Evolutionary conservation across 2,329 filamentous ascomycete species (phyloP), one percentile per base, ranked within the genome.

Genomic region (Colletotrichum higginsianum): DNA sequence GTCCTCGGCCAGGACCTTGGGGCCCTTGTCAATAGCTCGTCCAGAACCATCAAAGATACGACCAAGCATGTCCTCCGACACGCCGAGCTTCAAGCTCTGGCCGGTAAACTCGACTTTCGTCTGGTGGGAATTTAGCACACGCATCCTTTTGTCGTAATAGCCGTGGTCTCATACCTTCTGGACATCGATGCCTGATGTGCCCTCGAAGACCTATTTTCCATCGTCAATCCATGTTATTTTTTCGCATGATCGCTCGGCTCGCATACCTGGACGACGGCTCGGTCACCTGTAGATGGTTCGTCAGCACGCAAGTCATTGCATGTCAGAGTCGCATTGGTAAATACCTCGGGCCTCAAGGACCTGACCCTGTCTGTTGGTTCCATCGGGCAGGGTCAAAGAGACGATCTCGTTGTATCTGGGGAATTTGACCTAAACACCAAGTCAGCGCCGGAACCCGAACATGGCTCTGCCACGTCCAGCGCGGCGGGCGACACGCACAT

Each of bases 21-120:
- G 96, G 66, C 97, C 96, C 87, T 98, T 99, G 86, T 99, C 96
- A 83, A 99, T 99, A 77, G 97, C 94, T 84, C 96, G 93, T 81
- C 96, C 96, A 73, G 96, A 98, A 79, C 96, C 96, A 86, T 99
- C 95, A 82, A 99, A 99, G 84, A 98, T 95, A 87, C 97, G 96
- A 76, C 96, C 96, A 85, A 99, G 86, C 96, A 99, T 99, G 87
- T 99, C 96, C 86, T 99, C 97, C 63, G 96, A 98, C 72, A 99
- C 96, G 84, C 96, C 96, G 64, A 99, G 93, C 90, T 98, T 98
- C 87, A 99, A 87, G 86, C 94, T 98, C 86, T 98, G 90, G 73
- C 96, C 96, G 42, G 94, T 97, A 84, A 99, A 98, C 83, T 99
- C 94, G 83, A 99, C 96, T 89, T 93, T 97, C 66, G 96, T 98